A percentile compares a stretch with the other conserved stretches of the same genome.
Evolutionary conservation across 2,329 filamentous ascomycete species (phyloP).

Genomic region (Amauroascus verrucosus): DNA sequence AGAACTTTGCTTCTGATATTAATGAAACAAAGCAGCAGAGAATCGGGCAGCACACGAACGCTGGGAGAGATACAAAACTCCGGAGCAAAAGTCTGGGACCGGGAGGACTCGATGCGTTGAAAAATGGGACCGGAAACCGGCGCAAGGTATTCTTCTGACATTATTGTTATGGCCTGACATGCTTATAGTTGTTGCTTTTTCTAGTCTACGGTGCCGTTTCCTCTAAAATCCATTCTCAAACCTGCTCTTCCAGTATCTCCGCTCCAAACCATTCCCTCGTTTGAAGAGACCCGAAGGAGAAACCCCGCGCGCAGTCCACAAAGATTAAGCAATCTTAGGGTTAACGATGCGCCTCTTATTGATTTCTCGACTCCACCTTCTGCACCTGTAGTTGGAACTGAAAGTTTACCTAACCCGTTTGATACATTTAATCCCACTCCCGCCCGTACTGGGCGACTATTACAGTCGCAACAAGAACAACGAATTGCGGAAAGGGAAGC

Average conservation of each 20-base stretch:
- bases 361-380: constrained; percentile 35
- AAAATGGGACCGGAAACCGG: constrained; percentile 63
- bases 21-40: constrained; percentile 33
- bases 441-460: constrained; percentile 45
- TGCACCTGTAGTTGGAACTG: constrained; percentile 26
- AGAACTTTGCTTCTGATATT: constrained; percentile 64
- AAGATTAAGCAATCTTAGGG: constrained; percentile 8
- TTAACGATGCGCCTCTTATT: constrained; percentile 28
- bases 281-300: constrained; percentile 42
- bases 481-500: constrained; percentile 60
- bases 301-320: constrained; percentile 28
- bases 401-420: constrained; percentile 41
- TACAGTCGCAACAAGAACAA: constrained; percentile 52
- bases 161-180: too few species aligned
- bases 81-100: constrained; percentile 95
- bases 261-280: constrained; percentile 55
- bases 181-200: constrained; percentile 15
- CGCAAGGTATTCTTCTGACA: constrained; percentile 71
- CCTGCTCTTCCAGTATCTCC: constrained; percentile 58
- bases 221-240: constrained; percentile 66
- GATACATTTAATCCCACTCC: constrained; percentile 34
- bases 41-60: constrained; percentile 22
- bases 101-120: constrained; percentile 74
- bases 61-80: constrained; percentile 50
- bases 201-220: constrained; percentile 32